Percentiles rank a stretch among this genome's conserved stretches.
Evolutionary conservation across 192 early-diverging fungal genomes (phyloP).

Genomic region (Gamsiella multidivaricata): DNA sequence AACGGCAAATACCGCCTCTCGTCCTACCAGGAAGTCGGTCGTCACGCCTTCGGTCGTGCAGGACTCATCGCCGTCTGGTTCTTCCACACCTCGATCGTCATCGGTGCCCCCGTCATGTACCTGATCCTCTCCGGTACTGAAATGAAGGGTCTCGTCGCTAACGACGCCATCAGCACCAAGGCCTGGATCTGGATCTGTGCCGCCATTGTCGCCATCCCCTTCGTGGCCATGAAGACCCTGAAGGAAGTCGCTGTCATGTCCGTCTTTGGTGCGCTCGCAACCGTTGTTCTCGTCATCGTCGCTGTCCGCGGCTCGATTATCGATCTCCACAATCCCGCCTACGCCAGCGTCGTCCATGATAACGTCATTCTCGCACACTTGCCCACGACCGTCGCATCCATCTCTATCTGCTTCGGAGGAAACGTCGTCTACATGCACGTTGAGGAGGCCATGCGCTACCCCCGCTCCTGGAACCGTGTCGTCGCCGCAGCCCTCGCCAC

Average conservation of each 20-base stretch:
- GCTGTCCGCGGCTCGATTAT: constrained; percentile 68
- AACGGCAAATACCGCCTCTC: constrained; percentile 64
- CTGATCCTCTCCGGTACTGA: constrained; percentile 81
- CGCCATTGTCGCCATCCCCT: constrained; percentile 70
- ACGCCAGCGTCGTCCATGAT: constrained; percentile 51
- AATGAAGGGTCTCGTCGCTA: constrained; percentile 63
- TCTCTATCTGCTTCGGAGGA: constrained; percentile 84
- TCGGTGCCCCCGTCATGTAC: constrained; percentile 75
- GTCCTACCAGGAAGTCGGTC: constrained; percentile 73
- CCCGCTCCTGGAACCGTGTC: constrained; percentile 72
- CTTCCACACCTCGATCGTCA: constrained; percentile 68
- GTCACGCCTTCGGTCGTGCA: constrained; percentile 72
- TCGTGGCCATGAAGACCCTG: constrained; percentile 76
- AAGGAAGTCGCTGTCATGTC: constrained; percentile 81
- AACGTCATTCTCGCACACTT: constrained; percentile 72
- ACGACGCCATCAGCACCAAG: constrained; percentile 51
- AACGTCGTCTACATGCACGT: constrained; percentile 85
- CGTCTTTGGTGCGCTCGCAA: constrained; percentile 76
- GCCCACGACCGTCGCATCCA: constrained; percentile 78
- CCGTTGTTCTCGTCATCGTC: constrained; percentile 74
- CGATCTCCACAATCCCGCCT: constrained; percentile 55
- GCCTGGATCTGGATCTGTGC: constrained; percentile 76
- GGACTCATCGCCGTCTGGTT: constrained; percentile 72
- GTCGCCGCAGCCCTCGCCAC: constrained; percentile 67
- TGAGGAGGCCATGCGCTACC: constrained; percentile 80